These are phyloP conservation scores for Candida qinlingensis DNA, from an alignment of 805 yeast genomes.

Conservation along the genomic window DNA sequence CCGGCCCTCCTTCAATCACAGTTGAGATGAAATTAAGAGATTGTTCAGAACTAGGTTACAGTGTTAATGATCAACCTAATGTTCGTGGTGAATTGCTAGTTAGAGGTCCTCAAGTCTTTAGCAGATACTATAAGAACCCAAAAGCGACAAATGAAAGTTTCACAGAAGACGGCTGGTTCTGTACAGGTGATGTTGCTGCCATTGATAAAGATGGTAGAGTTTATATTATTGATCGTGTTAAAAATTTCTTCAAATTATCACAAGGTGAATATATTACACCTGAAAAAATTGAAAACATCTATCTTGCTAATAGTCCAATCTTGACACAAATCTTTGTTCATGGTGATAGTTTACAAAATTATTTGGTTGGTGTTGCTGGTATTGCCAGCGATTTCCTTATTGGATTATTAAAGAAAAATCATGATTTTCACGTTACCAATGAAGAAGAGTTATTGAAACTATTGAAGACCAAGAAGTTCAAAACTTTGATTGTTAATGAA, in stretches of 20 bases:
- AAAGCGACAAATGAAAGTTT: conserved; percentile 48
- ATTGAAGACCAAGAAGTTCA: conserved; percentile 18
- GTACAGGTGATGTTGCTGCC: conserved; percentile 60
- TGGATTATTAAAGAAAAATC: conserved; percentile 13
- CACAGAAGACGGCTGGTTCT: conserved; percentile 57
- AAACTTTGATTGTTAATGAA: conserved; percentile 14
- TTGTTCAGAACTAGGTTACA: conserved; percentile 55
- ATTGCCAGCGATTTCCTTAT: conserved; percentile 38
- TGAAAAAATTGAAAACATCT: conserved; percentile 64
- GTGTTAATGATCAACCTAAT: conserved; percentile 29
- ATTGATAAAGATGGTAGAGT: conserved; percentile 48
- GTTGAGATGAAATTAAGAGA: conserved; percentile 55
- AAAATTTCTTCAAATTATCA: conserved; percentile 67
- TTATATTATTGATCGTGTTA: conserved; percentile 64
- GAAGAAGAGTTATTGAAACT: conserved; percentile 11
- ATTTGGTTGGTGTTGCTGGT: conserved; percentile 60
- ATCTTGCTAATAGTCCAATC: conserved; percentile 46
- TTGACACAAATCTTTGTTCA: conserved; percentile 54
- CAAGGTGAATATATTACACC: conserved; percentile 70
- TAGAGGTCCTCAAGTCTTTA: conserved; percentile 59
- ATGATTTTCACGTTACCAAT: conserved; percentile 8
- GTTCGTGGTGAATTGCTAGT: conserved; percentile 56
- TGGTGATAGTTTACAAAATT: conserved; percentile 56
- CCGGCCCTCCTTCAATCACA: conserved; percentile 50
- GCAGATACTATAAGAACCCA: conserved; percentile 47